phyloP scores from a whole-genome alignment of 805 yeast species.

The Wilhelminamyces savonicus region DNA sequence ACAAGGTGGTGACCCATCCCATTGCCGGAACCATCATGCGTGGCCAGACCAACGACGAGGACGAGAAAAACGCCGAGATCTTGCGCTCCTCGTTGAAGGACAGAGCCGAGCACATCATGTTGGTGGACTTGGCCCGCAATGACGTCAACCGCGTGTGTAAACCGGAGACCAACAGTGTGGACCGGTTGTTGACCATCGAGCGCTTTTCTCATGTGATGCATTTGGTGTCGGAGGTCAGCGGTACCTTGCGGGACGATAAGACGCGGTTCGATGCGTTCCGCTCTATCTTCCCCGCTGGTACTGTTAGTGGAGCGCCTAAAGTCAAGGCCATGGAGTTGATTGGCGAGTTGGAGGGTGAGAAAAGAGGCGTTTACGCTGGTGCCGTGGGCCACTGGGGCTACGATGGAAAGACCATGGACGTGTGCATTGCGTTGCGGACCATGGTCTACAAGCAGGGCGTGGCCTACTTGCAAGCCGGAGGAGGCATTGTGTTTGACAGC shows the following conservation, averaged over 20 bases:
- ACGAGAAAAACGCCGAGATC: conserved; percentile 71
- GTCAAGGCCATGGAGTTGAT: conserved; percentile 95
- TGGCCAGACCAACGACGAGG: conserved; percentile 89
- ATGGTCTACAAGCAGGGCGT: conserved; percentile 90
- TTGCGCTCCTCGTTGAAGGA: conserved; percentile 78
- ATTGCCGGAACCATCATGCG: conserved; percentile 95
- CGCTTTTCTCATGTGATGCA: conserved; percentile 97
- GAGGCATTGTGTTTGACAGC: conserved; percentile 70
- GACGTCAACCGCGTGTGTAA: conserved; percentile 94
- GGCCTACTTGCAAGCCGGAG: conserved; percentile 97
- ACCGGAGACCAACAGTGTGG: conserved; percentile 79
- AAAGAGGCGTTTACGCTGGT: conserved; percentile 96
- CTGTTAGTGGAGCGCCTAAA: conserved; percentile 98
- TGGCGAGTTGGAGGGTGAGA: conserved; percentile 82
- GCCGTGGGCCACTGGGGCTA: conserved; percentile 99
- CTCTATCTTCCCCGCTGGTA: conserved; percentile 98
- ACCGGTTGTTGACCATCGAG: conserved; percentile 82
- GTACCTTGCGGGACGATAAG: conserved; percentile 75
- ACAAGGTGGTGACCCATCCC: conserved; percentile 87
- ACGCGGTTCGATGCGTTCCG: conserved; percentile 95
- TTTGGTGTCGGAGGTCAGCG: conserved; percentile 90
- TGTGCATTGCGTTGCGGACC: conserved; percentile 95
- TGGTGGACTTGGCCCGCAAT: conserved; percentile 95
- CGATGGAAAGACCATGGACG: conserved; percentile 91
- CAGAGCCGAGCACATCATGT: conserved; percentile 97